These are phyloP conservation scores for Butyriboletus loyo DNA, from an alignment of 768 basidiomycete genomes.

Conservation along the genomic window DNA sequence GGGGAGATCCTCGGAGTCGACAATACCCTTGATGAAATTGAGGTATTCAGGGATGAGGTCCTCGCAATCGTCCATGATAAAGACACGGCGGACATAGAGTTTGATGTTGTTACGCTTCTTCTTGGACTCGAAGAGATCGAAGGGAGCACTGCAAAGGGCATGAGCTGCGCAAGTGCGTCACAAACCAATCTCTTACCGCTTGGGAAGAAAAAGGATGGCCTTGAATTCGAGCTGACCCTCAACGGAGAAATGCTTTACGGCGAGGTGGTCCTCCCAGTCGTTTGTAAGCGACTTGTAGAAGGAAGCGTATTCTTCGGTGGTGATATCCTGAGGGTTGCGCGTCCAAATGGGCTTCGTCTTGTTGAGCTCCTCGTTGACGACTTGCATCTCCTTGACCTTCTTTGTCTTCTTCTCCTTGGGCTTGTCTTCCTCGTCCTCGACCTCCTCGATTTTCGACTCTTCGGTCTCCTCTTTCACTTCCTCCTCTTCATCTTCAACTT, in stretches of 20 bases:
- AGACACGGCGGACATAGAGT: conserved; percentile 99
- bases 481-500: conserved; percentile 83
- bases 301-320: conserved; percentile 84
- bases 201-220: conserved; percentile 96
- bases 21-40: conserved; percentile 99
- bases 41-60: conserved; percentile 99
- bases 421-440: conserved; percentile 80
- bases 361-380: conserved; percentile 97
- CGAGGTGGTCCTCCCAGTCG: conserved; percentile 99
- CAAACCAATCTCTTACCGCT: conserved; percentile 58
- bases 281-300: conserved; percentile 99
- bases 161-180: not conserved
- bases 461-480: conserved; percentile 69
- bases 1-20: conserved; percentile 99
- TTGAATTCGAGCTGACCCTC: conserved; percentile 99
- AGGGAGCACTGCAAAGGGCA: conserved; percentile 69
- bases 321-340: conserved; percentile 94
- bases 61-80: conserved; percentile 99
- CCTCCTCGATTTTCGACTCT: conserved; percentile 78
- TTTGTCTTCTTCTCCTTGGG: conserved; percentile 91
- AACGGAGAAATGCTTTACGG: conserved; percentile 99
- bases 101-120: conserved; percentile 99
- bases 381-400: conserved; percentile 86
- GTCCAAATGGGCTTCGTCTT: conserved; percentile 99
- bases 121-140: conserved; percentile 99